A percentile compares a stretch with the other conserved stretches of the same genome.
Conservation (phyloP, 768 basidiomycete genomes). For the Auricularia sp. region DNA sequence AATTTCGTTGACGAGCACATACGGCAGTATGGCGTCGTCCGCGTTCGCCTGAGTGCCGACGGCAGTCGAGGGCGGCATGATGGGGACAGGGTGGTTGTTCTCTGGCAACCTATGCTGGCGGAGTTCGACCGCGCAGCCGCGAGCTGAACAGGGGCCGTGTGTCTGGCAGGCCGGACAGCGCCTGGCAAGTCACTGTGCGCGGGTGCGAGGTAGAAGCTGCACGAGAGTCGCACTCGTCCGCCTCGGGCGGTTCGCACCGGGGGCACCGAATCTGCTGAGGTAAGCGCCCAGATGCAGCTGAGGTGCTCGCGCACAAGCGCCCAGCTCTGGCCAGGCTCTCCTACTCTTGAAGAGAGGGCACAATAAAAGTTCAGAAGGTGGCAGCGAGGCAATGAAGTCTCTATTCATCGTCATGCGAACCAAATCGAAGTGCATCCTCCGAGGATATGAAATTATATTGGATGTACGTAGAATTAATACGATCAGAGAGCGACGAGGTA, state of each 20-base stretch:
- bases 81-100: not conserved
- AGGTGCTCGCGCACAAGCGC: too few species aligned
- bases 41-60: slow-evolving; percentile 23
- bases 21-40: slow-evolving; percentile 66
- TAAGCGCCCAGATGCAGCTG: not conserved
- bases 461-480: too few species aligned
- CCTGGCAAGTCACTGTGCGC: not conserved
- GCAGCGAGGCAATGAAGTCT: too few species aligned
- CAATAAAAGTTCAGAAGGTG: too few species aligned
- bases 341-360: too few species aligned
- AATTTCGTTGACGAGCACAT: slow-evolving; percentile 65
- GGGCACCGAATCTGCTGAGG: not conserved
- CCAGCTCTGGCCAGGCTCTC: too few species aligned
- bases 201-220: not conserved
- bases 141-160: not conserved
- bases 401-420: too few species aligned
- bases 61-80: slow-evolving; percentile 1
- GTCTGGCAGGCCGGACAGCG: not conserved
- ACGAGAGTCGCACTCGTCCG: not conserved
- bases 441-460: too few species aligned
- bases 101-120: not conserved
- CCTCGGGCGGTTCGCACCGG: not conserved
- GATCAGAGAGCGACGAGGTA: too few species aligned
- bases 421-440: too few species aligned
- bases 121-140: not conserved